Evolutionary conservation across 306 rosid species (phyloP).

Genomic region (Dalbergia oliveri): DNA sequence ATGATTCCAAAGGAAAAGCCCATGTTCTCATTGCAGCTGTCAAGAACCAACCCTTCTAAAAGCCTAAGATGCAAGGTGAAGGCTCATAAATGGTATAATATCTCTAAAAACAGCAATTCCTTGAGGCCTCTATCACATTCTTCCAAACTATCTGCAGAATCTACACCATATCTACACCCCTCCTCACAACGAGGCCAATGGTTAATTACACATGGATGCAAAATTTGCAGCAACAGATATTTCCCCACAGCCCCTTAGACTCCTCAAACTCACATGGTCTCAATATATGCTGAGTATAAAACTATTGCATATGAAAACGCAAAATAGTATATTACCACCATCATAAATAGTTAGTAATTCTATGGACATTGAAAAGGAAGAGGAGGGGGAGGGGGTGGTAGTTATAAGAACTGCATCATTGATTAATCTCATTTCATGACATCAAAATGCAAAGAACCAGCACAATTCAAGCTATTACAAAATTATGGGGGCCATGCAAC

Average conservation of each 20-base stretch:
- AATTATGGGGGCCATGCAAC: slow-evolving; percentile 3
- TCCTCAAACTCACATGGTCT: slow-evolving; percentile 18
- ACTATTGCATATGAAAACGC: no score
- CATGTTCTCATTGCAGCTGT: background rate
- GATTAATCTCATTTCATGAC: slow-evolving; percentile 1
- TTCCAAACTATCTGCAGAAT: background rate
- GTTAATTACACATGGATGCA: slow-evolving; percentile 2
- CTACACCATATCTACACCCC: slow-evolving; percentile 8
- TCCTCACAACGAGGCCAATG: slow-evolving; percentile 15
- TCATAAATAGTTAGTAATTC: no score
- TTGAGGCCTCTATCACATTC: background rate
- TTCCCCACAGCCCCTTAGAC: background rate
- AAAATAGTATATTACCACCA: no score
- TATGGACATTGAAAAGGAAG: no score
- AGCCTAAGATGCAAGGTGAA: background rate
- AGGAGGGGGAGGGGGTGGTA: background rate
- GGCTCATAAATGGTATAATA: slow-evolving; percentile 13
- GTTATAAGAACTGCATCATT: background rate
- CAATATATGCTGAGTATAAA: background rate
- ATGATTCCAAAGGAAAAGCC: slow-evolving; percentile 7
- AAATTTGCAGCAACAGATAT: background rate
- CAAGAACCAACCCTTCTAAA: slow-evolving; percentile 15
- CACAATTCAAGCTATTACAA: background rate
- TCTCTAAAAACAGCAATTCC: background rate
- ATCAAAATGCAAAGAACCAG: slow-evolving; percentile 13